Base-by-base conservation (phyloP, 257 asterid species). In the Rubia yunnanensis region DNA sequence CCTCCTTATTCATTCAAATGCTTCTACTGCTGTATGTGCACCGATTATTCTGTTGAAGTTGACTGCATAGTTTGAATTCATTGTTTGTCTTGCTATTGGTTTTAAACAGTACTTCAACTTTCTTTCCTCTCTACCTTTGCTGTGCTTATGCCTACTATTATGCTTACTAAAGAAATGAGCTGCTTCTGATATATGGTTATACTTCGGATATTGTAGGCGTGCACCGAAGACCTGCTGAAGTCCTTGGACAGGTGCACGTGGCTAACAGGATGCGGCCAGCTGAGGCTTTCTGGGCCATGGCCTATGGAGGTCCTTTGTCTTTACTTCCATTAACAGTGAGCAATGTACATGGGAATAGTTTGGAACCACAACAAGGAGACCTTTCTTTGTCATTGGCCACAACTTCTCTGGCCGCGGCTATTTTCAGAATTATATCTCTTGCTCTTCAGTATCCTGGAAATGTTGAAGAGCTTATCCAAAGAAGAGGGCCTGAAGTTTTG, bases 231-330 rank as follows among this genome's bases (percentile, higher is more conserved):
- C 99, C 96, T 32, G 99, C 99, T 44, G 99, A 92, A 83, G 96
- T 92, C 78, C 97, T 92, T 69, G 99, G 99, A 76, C 99, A 92
- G 83, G 99, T 92, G 67, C 96, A 92, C 59, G 96, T 92, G 74
- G 96, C 98, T 66, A 80, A 82, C 72, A 89, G 97, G 83, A 85
- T 85, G 86, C 85, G 98, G 31, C 96, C 98, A 22, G 69, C 86
- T 18, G 97, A 92, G 81, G 91, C 99, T 71, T 78, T 92, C 65
- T 92, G 99, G 99, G 95, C 96, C 75, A 75, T 89, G 86, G 96
- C 97, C 38, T 84, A 86, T 77, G 97, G 99, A 70, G 99, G 97
- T 50, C 97, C 99, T 36, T 78, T 89, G 77, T 83, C 92, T 81
- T 82, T 92, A 78, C 96, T 92, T 74, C 99, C 99, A 26, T 67